Conservation (phyloP, 257 asterid genomes). For the Fraxinus quadrangulata region DNA sequence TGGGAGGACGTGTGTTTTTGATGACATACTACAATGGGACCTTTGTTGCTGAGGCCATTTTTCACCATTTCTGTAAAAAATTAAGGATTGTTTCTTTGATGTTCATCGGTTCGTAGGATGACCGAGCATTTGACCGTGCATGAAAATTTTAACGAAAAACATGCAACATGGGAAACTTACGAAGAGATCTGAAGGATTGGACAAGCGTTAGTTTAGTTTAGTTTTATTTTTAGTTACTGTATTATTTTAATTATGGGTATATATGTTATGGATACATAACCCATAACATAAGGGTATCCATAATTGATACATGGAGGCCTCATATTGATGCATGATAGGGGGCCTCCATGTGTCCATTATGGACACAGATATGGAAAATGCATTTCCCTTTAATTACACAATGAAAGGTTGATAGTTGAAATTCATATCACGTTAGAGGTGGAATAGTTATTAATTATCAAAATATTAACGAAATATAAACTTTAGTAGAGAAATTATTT, state of each 20-base stretch:
- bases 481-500: too few relatives aligned
- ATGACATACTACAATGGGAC: constrained; percentile 37
- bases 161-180: constrained; percentile 23
- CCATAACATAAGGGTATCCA: too few relatives aligned
- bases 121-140: neutral
- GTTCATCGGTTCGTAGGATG: constrained; percentile 17
- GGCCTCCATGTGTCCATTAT: too few relatives aligned
- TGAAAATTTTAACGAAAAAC: neutral
- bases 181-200: constrained; percentile 37
- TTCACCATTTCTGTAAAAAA: constrained; percentile 13
- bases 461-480: too few relatives aligned
- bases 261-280: too few relatives aligned
- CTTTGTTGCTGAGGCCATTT: neutral
- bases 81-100: neutral
- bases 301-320: too few relatives aligned
- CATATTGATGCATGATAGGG: too few relatives aligned
- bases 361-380: too few relatives aligned
- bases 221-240: neutral
- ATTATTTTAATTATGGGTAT: neutral
- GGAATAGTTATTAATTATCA: too few relatives aligned
- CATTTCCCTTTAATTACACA: neutral
- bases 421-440: too few relatives aligned
- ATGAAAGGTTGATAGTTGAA: neutral
- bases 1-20: constrained; percentile 22
- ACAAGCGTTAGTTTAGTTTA: constrained; percentile 29